Evolutionary conservation across 2,329 filamentous ascomycete species (phyloP).

Genomic region (Fusarium clavum): DNA sequence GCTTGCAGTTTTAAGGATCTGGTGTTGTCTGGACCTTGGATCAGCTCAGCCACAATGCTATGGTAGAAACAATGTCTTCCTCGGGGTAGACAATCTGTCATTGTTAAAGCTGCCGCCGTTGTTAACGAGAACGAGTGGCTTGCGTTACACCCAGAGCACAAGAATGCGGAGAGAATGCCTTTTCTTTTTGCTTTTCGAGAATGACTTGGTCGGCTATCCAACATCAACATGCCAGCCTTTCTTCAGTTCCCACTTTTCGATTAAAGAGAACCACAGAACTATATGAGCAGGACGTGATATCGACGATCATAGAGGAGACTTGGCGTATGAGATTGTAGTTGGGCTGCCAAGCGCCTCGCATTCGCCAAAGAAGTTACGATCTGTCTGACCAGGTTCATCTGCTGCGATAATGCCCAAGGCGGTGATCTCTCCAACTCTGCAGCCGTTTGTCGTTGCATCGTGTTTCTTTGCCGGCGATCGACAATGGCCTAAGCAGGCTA

Average conservation of each 20-base stretch:
- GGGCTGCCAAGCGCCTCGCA: conserved; percentile 9
- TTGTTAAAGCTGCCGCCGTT: conserved; percentile 15
- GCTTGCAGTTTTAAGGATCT: conserved; percentile 4
- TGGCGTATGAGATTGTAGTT: conserved; percentile 9
- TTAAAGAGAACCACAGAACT: background rate
- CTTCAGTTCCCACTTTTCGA: conserved; percentile 2
- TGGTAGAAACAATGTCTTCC: conserved; percentile 12
- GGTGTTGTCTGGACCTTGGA: conserved; percentile 19
- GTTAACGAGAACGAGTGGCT: conserved; percentile 4
- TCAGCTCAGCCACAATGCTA: conserved; percentile 10
- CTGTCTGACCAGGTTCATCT: conserved; percentile 10
- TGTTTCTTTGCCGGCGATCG: conserved; percentile 27
- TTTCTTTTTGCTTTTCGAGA: background rate
- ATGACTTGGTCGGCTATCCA: conserved; percentile 6
- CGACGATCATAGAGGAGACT: conserved; percentile 14
- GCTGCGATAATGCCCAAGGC: conserved; percentile 18
- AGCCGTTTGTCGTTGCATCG: conserved; percentile 26
- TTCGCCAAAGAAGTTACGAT: conserved; percentile 5
- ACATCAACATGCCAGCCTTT: background rate
- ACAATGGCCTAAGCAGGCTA: conserved; percentile 15
- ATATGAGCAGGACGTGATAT: conserved; percentile 24
- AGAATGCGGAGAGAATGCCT: conserved; percentile 21
- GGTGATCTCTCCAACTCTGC: conserved; percentile 28
- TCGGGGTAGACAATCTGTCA: conserved; percentile 6
- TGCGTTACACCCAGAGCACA: conserved; percentile 9